Conservation (phyloP, 352 stramenopile genomes). For the Elongisporangium senticosum region DNA sequence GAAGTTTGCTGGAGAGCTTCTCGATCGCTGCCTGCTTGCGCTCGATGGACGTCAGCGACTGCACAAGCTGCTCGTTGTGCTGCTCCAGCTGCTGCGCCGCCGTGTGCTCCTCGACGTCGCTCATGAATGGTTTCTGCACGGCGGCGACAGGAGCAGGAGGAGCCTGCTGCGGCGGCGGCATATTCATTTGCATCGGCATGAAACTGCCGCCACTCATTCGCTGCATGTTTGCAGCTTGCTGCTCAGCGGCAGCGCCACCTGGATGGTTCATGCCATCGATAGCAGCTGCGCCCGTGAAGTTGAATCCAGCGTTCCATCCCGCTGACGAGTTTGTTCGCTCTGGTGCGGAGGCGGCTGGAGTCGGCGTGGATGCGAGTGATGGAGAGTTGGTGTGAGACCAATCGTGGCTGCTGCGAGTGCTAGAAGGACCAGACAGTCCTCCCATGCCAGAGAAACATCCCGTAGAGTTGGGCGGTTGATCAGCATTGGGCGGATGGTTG, state of each 20-base stretch:
- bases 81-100: constrained; percentile 49
- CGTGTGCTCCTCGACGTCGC: constrained; percentile 44
- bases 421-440: too few species aligned
- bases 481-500: too few species aligned
- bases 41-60: constrained; percentile 41
- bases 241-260: too few species aligned
- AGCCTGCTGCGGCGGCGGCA: constrained; percentile 14
- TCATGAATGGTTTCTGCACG: constrained; percentile 47
- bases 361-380: constrained; percentile 8
- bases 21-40: constrained; percentile 61
- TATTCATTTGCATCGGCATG: not conserved
- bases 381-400: constrained; percentile 2
- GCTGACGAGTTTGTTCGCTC: constrained; percentile 38
- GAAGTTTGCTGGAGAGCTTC: constrained; percentile 53
- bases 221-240: too few species aligned
- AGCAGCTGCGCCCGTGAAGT: too few species aligned
- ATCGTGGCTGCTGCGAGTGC: too few species aligned
- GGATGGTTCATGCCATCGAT: too few species aligned
- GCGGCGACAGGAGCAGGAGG: constrained; percentile 6
- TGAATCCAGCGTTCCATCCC: too few species aligned
- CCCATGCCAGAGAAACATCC: too few species aligned
- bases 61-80: constrained; percentile 40
- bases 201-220: too few species aligned
- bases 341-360: constrained; percentile 1
- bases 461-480: too few species aligned